phyloP scores from a whole-genome alignment of 1,139 yeast species.

The Yamadazyma taylorii region DNA sequence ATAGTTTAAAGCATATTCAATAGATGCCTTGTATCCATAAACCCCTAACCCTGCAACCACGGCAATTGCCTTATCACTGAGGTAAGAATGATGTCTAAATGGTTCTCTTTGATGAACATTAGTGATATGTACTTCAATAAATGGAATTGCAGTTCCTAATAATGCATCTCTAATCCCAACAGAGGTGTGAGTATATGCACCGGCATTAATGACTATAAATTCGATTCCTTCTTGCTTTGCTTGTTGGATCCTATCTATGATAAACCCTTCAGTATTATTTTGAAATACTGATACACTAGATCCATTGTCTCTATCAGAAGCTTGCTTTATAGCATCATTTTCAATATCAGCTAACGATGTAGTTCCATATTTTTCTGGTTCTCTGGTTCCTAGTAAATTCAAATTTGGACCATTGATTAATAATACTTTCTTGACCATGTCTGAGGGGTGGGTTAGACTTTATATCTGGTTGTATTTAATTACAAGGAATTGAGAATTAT shows the following conservation, averaged over 20 bases:
- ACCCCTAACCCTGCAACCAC: conserved; percentile 50
- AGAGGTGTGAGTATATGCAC: conserved; percentile 53
- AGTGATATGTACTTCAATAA: conserved; percentile 49
- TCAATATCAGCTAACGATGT: conserved; percentile 44
- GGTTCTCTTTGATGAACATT: conserved; percentile 52
- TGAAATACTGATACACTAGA: conserved; percentile 36
- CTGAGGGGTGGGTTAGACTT: conserved; percentile 1
- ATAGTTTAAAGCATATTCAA: conserved; percentile 46
- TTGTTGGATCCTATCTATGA: conserved; percentile 47
- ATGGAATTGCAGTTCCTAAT: conserved; percentile 48
- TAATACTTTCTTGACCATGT: conserved; percentile 42
- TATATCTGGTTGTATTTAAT: too few species aligned
- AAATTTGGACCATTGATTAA: conserved; percentile 50
- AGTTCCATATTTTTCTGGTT: conserved; percentile 51
- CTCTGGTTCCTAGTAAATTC: conserved; percentile 48
- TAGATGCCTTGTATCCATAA: conserved; percentile 49
- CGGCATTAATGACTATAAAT: conserved; percentile 48
- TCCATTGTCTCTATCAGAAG: conserved; percentile 27
- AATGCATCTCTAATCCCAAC: conserved; percentile 52
- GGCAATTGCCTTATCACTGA: conserved; percentile 50
- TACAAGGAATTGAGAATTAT: too few species aligned
- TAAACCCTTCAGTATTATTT: conserved; percentile 48
- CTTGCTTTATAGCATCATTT: conserved; percentile 39
- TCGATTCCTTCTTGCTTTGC: conserved; percentile 42
- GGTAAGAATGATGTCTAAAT: conserved; percentile 49